Conservation (phyloP, 2,329 filamentous ascomycete genomes). For the Colletotrichum spinosum region DNA sequence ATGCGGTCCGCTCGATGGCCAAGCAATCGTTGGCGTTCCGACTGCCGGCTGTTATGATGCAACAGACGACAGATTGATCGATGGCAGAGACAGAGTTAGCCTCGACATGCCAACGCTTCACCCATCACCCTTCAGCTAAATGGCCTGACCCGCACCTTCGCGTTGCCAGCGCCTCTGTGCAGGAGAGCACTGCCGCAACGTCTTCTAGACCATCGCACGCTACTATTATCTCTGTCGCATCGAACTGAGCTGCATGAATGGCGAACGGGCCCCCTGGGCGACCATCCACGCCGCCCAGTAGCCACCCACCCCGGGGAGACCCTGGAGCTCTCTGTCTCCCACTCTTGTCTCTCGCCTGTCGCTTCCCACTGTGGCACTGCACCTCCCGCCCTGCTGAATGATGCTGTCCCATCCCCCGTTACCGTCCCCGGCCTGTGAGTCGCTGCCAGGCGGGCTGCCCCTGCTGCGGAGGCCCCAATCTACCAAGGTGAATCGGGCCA, state of each 20-base stretch:
- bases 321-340: constrained; percentile 13
- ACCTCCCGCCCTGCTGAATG: constrained; percentile 4
- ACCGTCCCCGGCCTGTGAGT: constrained; percentile 10
- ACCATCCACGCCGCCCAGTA: constrained; percentile 15
- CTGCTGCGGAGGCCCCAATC: constrained; percentile 18
- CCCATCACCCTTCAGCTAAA: constrained; percentile 19
- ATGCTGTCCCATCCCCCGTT: no score
- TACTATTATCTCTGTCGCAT: constrained; percentile 12
- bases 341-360: constrained; percentile 5
- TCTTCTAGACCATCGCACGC: constrained; percentile 24
- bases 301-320: constrained; percentile 22
- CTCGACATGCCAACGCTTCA: constrained; percentile 19
- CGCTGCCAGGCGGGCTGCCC: constrained; percentile 7
- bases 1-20: constrained; percentile 5
- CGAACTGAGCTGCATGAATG: constrained; percentile 25
- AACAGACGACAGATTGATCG: not conserved
- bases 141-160: not conserved
- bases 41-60: constrained; percentile 14
- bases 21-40: constrained; percentile 16
- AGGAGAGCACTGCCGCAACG: constrained; percentile 8
- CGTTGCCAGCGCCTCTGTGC: constrained; percentile 3
- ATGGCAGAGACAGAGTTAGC: constrained; percentile 14
- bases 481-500: constrained; percentile 26
- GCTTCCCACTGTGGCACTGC: constrained; percentile 15
- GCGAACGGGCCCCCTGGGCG: constrained; percentile 26